Conservation (phyloP, 495 filamentous ascomycete genomes). For the Neurospora sp. region DNA sequence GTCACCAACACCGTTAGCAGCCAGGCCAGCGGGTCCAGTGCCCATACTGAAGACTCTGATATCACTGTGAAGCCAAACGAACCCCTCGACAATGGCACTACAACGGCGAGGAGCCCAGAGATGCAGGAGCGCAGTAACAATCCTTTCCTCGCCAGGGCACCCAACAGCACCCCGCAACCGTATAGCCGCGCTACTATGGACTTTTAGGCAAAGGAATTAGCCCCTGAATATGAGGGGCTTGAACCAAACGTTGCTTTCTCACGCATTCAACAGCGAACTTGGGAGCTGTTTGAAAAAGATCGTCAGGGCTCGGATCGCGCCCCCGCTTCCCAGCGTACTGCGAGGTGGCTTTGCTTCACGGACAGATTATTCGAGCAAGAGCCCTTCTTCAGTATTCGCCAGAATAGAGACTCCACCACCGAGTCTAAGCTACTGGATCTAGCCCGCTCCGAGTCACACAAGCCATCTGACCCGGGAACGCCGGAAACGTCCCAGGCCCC, state of each 20-base stretch:
- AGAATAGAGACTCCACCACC: neutral
- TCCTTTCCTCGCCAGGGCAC: slow-evolving; percentile 1
- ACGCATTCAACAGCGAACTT: neutral
- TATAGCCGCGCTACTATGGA: neutral
- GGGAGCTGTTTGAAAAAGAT: neutral
- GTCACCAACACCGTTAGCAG: neutral
- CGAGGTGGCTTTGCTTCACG: neutral
- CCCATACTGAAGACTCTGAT: neutral
- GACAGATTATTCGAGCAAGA: neutral
- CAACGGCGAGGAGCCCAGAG: slow-evolving; percentile 18
- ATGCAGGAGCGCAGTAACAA: slow-evolving; percentile 27
- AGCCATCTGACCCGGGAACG: neutral
- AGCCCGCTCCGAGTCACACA: neutral
- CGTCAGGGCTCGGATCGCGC: neutral
- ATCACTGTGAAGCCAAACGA: neutral
- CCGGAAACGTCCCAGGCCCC: neutral
- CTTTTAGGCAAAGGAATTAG: neutral
- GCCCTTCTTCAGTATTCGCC: neutral
- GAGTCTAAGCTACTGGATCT: neutral
- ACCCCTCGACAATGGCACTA: neutral
- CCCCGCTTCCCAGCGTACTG: neutral
- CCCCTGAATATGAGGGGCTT: neutral
- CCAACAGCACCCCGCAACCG: neutral
- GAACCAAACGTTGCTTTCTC: neutral
- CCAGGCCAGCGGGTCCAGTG: slow-evolving; percentile 1